Evolutionary conservation across 148 eudicot species (phyloP).

Genomic region (Dianthus caryophyllus): DNA sequence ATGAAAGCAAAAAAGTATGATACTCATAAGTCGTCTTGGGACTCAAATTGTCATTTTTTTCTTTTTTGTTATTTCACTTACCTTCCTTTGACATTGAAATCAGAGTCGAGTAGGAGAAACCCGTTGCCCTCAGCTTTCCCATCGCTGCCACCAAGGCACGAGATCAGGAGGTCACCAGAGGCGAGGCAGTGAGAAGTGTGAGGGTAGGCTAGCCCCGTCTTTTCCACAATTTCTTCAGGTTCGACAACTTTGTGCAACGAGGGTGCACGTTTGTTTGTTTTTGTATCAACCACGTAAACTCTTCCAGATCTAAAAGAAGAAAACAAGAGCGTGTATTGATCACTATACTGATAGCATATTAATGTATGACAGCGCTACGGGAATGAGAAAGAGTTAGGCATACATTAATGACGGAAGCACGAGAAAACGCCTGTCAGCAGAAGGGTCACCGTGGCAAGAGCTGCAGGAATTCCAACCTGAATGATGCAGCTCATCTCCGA

Average conservation of each 20-base stretch:
- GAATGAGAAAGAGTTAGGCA: conserved; percentile 14
- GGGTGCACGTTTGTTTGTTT: conserved; percentile 68
- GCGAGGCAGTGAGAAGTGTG: conserved; percentile 99
- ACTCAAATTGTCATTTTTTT: background rate
- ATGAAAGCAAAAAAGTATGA: conserved; percentile 2
- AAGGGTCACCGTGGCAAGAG: conserved; percentile 85
- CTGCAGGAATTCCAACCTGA: conserved; percentile 99
- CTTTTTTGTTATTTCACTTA: conserved; percentile 17
- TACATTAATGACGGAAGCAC: conserved; percentile 86
- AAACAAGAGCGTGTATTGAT: background rate
- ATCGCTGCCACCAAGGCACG: conserved; percentile 87
- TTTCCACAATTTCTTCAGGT: conserved; percentile 58
- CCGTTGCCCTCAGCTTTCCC: conserved; percentile 94
- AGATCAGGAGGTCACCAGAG: conserved; percentile 84
- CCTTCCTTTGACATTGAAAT: conserved; percentile 99
- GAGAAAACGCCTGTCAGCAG: conserved; percentile 74
- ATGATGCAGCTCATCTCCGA: conserved; percentile 92
- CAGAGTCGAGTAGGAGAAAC: conserved; percentile 89
- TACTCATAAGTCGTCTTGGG: background rate
- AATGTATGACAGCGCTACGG: background rate
- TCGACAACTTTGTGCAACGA: conserved; percentile 77
- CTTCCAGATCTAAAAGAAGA: conserved; percentile 71
- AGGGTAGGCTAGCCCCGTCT: conserved; percentile 97
- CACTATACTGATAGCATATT: background rate
- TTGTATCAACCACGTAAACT: conserved; percentile 79